Evolutionary conservation across 306 rosid genomes (phyloP).

Genomic region (Sesbania bispinosa): DNA sequence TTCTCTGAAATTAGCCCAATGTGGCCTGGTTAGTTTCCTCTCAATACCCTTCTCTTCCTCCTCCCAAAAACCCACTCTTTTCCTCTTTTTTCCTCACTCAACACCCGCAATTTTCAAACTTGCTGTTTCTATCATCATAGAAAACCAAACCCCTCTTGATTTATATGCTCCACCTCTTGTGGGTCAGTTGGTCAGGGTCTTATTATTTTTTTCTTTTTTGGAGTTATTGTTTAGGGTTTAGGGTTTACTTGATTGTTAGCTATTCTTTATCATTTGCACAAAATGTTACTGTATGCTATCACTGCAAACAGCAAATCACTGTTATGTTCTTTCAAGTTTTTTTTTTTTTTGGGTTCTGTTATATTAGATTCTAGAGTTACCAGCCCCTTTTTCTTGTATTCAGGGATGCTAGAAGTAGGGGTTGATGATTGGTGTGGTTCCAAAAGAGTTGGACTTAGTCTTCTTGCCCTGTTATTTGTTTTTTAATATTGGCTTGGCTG

Average conservation of each 20-base stretch:
- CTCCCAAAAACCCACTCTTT: neutral
- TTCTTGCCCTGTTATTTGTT: neutral
- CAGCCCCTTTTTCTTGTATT: neutral
- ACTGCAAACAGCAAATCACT: neutral
- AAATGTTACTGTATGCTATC: neutral
- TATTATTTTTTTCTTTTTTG: neutral
- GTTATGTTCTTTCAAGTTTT: neutral
- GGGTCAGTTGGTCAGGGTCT: neutral
- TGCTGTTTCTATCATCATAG: neutral
- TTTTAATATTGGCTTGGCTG: neutral
- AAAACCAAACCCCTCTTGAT: neutral
- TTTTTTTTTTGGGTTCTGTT: neutral
- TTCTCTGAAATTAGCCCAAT: constrained; percentile 98
- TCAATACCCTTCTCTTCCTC: neutral
- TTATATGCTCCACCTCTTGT: neutral
- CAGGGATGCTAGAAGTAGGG: neutral
- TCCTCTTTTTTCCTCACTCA: neutral
- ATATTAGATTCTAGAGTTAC: neutral
- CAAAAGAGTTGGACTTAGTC: neutral
- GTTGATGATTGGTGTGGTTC: neutral
- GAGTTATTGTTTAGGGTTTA: neutral
- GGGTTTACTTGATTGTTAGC: neutral
- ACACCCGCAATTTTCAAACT: neutral
- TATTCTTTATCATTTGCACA: neutral
- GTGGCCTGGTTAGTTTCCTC: constrained; percentile 87